These are phyloP conservation scores for Dryas alaskensis DNA, from an alignment of 306 rosid genomes.

Conservation along the genomic window DNA sequence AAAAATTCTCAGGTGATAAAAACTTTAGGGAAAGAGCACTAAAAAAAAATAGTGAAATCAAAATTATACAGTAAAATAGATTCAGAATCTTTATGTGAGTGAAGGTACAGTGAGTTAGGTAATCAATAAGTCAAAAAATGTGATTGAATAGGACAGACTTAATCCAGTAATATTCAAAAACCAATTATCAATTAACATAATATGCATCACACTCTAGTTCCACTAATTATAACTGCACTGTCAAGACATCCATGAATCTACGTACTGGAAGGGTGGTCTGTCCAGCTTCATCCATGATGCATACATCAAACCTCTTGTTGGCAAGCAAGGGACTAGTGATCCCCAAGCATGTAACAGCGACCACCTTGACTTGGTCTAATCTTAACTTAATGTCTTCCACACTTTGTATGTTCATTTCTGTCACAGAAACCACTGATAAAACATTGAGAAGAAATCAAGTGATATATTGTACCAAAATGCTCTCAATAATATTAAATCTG, in stretches of 20 bases:
- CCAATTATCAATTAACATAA: neutral
- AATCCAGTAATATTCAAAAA: too few relatives aligned
- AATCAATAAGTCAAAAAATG: too few relatives aligned
- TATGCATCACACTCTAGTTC: constrained; percentile 4
- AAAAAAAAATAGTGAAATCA: too few relatives aligned
- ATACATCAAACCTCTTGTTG: constrained; percentile 77
- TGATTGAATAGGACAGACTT: too few relatives aligned
- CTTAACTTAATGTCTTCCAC: constrained; percentile 68
- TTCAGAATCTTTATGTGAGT: too few relatives aligned
- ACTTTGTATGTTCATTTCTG: constrained; percentile 49
- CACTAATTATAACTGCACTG: neutral
- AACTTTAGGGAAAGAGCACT: neutral
- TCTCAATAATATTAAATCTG: constrained; percentile 24
- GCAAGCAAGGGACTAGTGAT: constrained; percentile 76
- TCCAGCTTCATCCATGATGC: constrained; percentile 99
- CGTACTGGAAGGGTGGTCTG: constrained; percentile 95
- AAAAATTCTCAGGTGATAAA: neutral
- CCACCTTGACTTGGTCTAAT: constrained; percentile 83
- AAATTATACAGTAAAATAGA: too few relatives aligned
- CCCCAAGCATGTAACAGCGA: constrained; percentile 91
- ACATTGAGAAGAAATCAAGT: constrained; percentile 24
- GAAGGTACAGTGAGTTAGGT: too few relatives aligned
- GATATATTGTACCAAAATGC: constrained; percentile 15
- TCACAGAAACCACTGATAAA: constrained; percentile 28
- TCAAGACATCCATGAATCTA: constrained; percentile 18